Base-by-base conservation (phyloP, 192 early-diverging fungal species). In the Gigaspora rosea region DNA sequence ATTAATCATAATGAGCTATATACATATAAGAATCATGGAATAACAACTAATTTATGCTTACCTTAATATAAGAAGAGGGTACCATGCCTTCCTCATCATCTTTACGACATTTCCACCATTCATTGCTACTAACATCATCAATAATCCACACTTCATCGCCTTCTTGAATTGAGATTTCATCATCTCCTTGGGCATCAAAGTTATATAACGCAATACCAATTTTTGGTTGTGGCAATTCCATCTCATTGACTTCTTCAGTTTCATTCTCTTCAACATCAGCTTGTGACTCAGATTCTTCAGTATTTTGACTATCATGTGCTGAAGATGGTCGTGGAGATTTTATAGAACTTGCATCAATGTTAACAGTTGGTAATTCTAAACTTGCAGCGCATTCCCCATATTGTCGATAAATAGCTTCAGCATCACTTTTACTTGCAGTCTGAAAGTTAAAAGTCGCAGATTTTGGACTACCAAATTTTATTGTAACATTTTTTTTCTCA, bases 141-240 rank as follows among this genome's bases (percentile, higher is more conserved):
- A 95, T 79, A 18, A 98, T 91, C 75, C 94, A 80, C 51, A 99
- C 82, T 36, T 92, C 86, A 65, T 96, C 95, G 71, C 93, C 91
- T 76, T 95, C 95, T 0, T 79, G 73, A 16, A 99, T 94, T 8
- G 86, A 82, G n/a, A 99, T 81, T 84, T 99, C 97, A 72, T 96
- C 97, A 4, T 89, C 88, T 61, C 92, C 91, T 41, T 91, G 86
- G 15, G 94, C 91, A 20, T 90, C 81, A 83, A 98, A 99, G 65
- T 92, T 90, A 71, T 95, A 98, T 58, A 99, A 56, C 18, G 87
- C 83, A 22, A 88, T 62, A n/a, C 75, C 82, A 78, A 80, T 71
- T 61, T 78, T 73, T 6, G 81, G 82, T 47, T 71, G 62, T 70
- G 20, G 16, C 18, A 22, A 73, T 57, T 61, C 16, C 76, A 62